Evolutionary conservation across 768 basidiomycete genomes (phyloP), one percentile per base, ranked within the genome.

Genomic region (Paxillus rubicundulus): DNA sequence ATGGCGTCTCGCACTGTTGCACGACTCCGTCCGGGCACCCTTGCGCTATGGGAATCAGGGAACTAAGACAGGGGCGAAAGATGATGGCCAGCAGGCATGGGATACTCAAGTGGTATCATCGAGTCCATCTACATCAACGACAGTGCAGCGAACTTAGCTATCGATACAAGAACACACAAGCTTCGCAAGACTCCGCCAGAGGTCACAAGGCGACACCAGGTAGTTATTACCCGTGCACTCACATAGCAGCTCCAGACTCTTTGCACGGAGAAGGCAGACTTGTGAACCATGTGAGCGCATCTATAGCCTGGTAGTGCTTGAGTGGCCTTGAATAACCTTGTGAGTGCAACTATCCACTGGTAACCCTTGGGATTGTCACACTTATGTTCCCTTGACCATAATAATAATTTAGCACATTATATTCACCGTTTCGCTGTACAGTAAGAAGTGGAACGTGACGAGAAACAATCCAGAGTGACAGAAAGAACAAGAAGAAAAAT

Each of bases 61-160:
- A 8, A 39, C n/a, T 24, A 30, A 7, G 43, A 45, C 8, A 54
- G 36, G 14, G 53, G 49, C 14, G 33, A 54, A 17, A 40, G 47
- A 12, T 8, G 14, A 17, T 54, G 36, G 7, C 34, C 10, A 5
- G 34, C 52, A 4, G 52, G 52, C 4, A 54, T 12, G 6, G 48
- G 53, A 34, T 54, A 54, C 13, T 44, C 42, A 13, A 54, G 47
- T 20, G 47, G 48, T 4, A 50, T 34, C 53, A 54, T 44, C 13
- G 3, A 7, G 32, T 50, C 47, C 47, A 48, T 48, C 24, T n/a
- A n/a, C 46, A 47, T 47, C 46, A 47, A 47, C 46, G 27, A 47
- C 37, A 27, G 46, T 2, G 46, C 46, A 47, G 16, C 10, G 17
- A 14, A 1, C 20, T 34, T 34, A 37, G 17, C 46, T 47, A 2